phyloP scores from a whole-genome alignment of 441 rosid genomes.

The Erodium moschatum region DNA sequence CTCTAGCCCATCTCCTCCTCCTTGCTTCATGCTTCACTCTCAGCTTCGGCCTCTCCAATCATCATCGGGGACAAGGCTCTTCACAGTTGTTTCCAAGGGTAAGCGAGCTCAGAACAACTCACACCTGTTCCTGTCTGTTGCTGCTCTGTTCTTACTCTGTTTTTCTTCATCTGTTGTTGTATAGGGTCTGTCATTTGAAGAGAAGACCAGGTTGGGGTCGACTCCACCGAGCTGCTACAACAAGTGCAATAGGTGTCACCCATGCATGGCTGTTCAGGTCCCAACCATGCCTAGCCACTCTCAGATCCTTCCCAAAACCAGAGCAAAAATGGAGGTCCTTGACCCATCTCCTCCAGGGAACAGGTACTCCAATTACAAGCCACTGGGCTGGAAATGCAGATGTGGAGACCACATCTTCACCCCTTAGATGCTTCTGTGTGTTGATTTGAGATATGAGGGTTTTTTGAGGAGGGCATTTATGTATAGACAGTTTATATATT shows the following conservation, averaged over 20 bases:
- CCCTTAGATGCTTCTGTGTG: slow-evolving; percentile 29
- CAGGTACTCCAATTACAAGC: slow-evolving; percentile 50
- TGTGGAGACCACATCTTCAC: slow-evolving; percentile 61
- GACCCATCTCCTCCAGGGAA: slow-evolving; percentile 23
- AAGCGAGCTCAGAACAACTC: background rate
- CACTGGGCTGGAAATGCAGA: slow-evolving; percentile 77
- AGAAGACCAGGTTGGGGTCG: slow-evolving; percentile 71
- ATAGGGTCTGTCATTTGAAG: slow-evolving; percentile 42
- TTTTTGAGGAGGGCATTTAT: too few relatives aligned
- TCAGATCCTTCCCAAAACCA: slow-evolving; percentile 7
- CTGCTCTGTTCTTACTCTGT: too few relatives aligned
- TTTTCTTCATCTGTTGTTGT: background rate
- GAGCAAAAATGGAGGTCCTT: background rate
- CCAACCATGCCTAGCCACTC: slow-evolving; percentile 40
- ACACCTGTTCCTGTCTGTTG: too few relatives aligned
- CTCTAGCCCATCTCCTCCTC: background rate
- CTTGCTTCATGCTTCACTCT: background rate
- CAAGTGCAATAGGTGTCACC: slow-evolving; percentile 76
- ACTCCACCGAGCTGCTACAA: slow-evolving; percentile 83
- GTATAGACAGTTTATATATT: too few relatives aligned
- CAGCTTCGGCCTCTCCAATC: background rate
- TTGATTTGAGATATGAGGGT: background rate
- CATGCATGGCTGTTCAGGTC: slow-evolving; percentile 79
- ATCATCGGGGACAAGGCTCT: background rate
- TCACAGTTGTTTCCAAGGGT: background rate